phyloP scores from a whole-genome alignment of 1,284 basidiomycete genomes.

The Hemileia vastatrix region DNA sequence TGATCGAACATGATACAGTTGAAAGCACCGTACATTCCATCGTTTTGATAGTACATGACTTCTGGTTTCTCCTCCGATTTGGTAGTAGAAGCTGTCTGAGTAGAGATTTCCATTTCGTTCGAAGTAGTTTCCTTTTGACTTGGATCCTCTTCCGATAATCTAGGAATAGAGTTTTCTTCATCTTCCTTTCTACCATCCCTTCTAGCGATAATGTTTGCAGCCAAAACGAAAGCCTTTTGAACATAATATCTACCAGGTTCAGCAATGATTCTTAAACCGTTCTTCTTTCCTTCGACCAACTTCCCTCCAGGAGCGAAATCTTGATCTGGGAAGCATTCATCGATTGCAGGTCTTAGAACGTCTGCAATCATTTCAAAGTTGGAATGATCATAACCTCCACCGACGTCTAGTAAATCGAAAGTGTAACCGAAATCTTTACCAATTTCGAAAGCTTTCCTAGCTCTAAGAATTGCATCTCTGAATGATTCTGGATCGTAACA shows the following conservation, averaged over 20 bases:
- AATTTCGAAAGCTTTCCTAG: conserved; percentile 80
- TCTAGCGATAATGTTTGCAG: conserved; percentile 84
- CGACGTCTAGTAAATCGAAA: conserved; percentile 82
- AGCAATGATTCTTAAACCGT: conserved; percentile 74
- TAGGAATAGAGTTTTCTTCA: conserved; percentile 25
- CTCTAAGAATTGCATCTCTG: conserved; percentile 75
- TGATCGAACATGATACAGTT: conserved; percentile 93
- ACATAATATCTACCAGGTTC: conserved; percentile 96
- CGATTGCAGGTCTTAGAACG: conserved; percentile 63
- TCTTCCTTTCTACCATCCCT: conserved; percentile 42
- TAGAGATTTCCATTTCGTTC: conserved; percentile 34
- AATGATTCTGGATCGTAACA: conserved; percentile 88
- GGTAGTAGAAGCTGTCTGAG: conserved; percentile 35
- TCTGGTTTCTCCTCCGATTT: conserved; percentile 53
- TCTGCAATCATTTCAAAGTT: conserved; percentile 72
- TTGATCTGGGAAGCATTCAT: conserved; percentile 73
- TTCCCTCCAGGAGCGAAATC: no score
- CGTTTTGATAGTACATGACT: conserved; percentile 94
- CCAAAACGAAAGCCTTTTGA: conserved; percentile 82
- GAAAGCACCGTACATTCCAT: conserved; percentile 95
- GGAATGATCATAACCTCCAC: conserved; percentile 87
- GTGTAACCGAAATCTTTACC: conserved; percentile 67
- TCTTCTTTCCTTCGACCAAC: conserved; percentile 44
- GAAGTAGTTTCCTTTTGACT: conserved; percentile 16
- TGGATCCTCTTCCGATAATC: conserved; percentile 8